Conservation (phyloP, 805 yeast genomes). For the Candida boleticola region DNA sequence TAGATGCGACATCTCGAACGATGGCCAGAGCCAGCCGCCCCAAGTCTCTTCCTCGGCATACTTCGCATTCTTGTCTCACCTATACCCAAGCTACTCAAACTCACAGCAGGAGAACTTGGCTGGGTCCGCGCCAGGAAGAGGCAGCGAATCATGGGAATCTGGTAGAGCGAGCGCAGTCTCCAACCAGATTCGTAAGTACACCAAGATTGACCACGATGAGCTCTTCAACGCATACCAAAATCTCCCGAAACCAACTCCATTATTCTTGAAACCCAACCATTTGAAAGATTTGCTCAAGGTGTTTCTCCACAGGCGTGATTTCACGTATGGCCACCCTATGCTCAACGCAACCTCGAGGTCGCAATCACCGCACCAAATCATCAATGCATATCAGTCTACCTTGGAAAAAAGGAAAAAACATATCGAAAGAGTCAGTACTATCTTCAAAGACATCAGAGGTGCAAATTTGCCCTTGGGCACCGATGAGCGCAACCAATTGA, state of each 20-base stretch:
- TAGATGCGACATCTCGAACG: no score
- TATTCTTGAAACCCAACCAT: constrained; percentile 22
- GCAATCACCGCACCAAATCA: constrained; percentile 4
- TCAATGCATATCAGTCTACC: constrained; percentile 17
- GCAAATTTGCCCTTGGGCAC: constrained; percentile 26
- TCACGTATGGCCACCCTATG: constrained; percentile 24
- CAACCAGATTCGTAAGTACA: neutral
- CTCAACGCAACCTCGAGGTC: constrained; percentile 6
- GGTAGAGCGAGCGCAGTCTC: no score
- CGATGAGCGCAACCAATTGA: constrained; percentile 26
- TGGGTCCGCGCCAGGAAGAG: no score
- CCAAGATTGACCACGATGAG: constrained; percentile 21
- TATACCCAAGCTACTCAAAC: neutral
- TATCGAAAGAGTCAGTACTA: constrained; percentile 17
- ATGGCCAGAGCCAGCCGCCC: no score
- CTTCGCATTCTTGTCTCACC: neutral
- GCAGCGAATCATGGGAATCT: no score
- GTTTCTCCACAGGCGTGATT: constrained; percentile 22
- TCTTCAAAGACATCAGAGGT: constrained; percentile 26
- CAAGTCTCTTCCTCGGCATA: constrained; percentile 6
- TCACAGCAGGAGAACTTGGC: no score
- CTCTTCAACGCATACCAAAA: constrained; percentile 24
- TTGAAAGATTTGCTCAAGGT: constrained; percentile 26
- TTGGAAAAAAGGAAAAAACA: constrained; percentile 18
- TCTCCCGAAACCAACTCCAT: constrained; percentile 25